These are phyloP conservation scores for Suillus placidus DNA, from an alignment of 768 basidiomycete species.

Conservation along the genomic window DNA sequence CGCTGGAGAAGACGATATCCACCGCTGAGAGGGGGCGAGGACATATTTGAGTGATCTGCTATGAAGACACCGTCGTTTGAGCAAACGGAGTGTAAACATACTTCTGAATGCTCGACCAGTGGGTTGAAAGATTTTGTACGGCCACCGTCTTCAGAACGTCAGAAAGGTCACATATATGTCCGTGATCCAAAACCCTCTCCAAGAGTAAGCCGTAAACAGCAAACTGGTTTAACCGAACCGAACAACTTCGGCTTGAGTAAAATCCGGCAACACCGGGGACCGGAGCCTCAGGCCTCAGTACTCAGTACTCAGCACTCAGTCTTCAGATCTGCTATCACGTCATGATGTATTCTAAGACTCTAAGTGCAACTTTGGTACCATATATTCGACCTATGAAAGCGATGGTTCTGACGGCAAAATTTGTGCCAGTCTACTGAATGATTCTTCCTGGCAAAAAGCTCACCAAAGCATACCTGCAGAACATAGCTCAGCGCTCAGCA, in stretches of 20 bases:
- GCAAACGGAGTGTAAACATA: constrained; percentile 1
- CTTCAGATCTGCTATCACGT: not conserved
- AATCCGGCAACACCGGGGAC: too few species aligned
- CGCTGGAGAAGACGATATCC: constrained; percentile 3
- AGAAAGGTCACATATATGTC: not conserved
- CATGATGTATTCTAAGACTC: not conserved
- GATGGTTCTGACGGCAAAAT: not conserved
- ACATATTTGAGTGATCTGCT: not conserved
- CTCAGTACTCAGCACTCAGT: too few species aligned
- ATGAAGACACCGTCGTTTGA: not conserved
- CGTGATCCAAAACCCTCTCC: constrained; percentile 61
- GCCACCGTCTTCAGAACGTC: not conserved
- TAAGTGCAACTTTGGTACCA: not conserved
- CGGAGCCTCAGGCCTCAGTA: too few species aligned
- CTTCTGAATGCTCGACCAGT: not conserved
- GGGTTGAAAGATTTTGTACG: not conserved
- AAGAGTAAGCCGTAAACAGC: constrained; percentile 40
- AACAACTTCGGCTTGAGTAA: not conserved
- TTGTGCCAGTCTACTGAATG: not conserved
- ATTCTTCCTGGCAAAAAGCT: constrained; percentile 29
- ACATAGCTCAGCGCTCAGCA: constrained; percentile 14
- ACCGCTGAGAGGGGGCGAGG: not conserved
- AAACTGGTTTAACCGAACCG: not conserved
- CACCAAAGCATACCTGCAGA: constrained; percentile 32
- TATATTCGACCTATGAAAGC: not conserved